phyloP scores from a whole-genome alignment of 163 green algal genomes.

The Scenedesmus sp. region DNA sequence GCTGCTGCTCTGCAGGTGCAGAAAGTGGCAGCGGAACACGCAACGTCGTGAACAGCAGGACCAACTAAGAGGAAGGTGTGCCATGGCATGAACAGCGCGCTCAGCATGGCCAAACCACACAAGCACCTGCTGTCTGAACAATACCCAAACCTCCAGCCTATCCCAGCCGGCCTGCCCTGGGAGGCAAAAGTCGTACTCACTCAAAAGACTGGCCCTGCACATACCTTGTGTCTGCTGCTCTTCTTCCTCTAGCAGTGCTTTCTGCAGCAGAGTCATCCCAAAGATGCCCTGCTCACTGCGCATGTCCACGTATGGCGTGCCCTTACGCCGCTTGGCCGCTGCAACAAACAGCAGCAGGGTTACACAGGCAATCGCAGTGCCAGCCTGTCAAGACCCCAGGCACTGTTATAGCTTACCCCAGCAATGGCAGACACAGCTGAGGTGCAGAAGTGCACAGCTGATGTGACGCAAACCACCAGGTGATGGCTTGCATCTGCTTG shows the following conservation, averaged over 20 bases:
- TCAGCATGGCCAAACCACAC: not conserved
- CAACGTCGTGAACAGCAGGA: not conserved
- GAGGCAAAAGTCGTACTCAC: not conserved
- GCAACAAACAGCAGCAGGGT: not conserved
- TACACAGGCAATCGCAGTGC: not conserved
- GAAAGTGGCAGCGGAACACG: not conserved
- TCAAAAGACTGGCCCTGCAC: not conserved
- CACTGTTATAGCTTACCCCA: not conserved
- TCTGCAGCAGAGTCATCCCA: constrained; percentile 53
- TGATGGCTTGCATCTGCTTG: no score
- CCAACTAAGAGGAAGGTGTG: not conserved
- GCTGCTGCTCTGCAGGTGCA: not conserved
- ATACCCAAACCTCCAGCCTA: not conserved
- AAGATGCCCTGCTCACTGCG: constrained; percentile 39
- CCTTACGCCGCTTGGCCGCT: not conserved
- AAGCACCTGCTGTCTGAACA: not conserved
- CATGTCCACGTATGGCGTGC: constrained; percentile 52
- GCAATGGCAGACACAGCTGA: not conserved
- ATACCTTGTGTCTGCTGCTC: constrained; percentile 1
- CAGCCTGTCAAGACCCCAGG: not conserved
- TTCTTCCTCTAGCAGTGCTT: constrained; percentile 30
- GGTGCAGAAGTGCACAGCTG: no score
- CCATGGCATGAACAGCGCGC: not conserved
- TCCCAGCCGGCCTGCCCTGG: no score
- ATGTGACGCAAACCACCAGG: no score